Conservation (phyloP, 1,139 yeast genomes). For the Taphrina pruni region DNA sequence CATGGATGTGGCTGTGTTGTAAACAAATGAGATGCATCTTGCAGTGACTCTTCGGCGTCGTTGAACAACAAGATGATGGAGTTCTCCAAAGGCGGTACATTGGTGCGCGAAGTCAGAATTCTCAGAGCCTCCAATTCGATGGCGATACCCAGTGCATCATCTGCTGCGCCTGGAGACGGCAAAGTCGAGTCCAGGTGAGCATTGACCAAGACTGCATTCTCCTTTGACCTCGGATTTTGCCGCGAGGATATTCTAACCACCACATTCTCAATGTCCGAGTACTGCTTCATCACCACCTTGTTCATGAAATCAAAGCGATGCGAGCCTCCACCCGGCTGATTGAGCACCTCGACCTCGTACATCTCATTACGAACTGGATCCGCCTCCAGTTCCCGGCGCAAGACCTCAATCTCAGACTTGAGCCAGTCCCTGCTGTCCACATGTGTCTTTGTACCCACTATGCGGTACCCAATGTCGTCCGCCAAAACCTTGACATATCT, state of each 20-base stretch:
- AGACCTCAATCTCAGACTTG: constrained; percentile 33
- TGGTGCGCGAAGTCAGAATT: constrained; percentile 26
- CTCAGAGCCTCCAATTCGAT: constrained; percentile 40
- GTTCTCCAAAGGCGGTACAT: constrained; percentile 23
- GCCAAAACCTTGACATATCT: constrained; percentile 28
- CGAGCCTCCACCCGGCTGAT: constrained; percentile 39
- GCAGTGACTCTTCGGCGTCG: constrained; percentile 43
- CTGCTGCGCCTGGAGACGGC: constrained; percentile 43
- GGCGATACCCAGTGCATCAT: constrained; percentile 42
- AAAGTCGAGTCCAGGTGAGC: constrained; percentile 43
- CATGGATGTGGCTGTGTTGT: constrained; percentile 38
- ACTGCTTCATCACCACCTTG: constrained; percentile 41
- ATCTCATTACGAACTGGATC: constrained; percentile 18
- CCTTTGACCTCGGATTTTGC: constrained; percentile 36
- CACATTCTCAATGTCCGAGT: constrained; percentile 38
- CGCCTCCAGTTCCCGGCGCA: constrained; percentile 26
- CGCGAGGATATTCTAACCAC: constrained; percentile 39
- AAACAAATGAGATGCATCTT: constrained; percentile 42
- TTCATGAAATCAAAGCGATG: constrained; percentile 43
- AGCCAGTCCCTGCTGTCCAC: constrained; percentile 39
- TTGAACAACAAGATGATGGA: constrained; percentile 41
- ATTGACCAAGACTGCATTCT: constrained; percentile 38
- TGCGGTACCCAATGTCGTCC: constrained; percentile 42
- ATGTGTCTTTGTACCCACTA: constrained; percentile 42
- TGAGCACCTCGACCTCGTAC: constrained; percentile 37